A percentile compares a stretch with the other conserved stretches of the same genome.
These are phyloP conservation scores for Calonectria hongkongensis DNA, from an alignment of 2,329 filamentous ascomycete genomes.

Conservation along the genomic window DNA sequence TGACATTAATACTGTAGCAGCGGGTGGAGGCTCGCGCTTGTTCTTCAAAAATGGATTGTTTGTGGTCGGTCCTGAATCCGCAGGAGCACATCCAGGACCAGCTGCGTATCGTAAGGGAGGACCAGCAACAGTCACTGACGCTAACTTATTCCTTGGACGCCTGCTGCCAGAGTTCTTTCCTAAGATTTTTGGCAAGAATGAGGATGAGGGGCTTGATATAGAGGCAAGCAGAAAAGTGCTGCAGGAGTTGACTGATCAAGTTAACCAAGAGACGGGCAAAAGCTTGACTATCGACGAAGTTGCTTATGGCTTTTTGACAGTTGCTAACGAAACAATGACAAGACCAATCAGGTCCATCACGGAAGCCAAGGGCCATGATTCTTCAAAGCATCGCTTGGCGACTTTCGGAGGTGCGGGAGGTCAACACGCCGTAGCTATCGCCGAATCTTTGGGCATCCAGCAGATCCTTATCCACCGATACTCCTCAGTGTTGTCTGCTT, in stretches of 20 bases:
- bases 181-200: constrained; percentile 94
- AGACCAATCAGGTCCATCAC: constrained; percentile 92
- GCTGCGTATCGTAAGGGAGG: constrained; percentile 94
- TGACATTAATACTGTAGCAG: constrained; percentile 96
- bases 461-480: constrained; percentile 92
- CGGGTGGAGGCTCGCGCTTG: constrained; percentile 88
- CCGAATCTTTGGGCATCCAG: constrained; percentile 86
- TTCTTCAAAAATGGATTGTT: constrained; percentile 95
- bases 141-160: constrained; percentile 89
- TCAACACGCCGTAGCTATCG: constrained; percentile 94
- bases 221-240: constrained; percentile 85
- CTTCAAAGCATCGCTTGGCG: constrained; percentile 90
- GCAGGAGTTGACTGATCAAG: constrained; percentile 83
- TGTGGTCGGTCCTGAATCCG: constrained; percentile 91
- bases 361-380: constrained; percentile 94
- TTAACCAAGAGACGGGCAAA: constrained; percentile 84
- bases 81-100: constrained; percentile 91
- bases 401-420: constrained; percentile 95
- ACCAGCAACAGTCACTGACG: constrained; percentile 93
- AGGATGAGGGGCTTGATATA: constrained; percentile 86
- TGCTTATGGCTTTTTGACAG: constrained; percentile 90
- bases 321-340: constrained; percentile 94
- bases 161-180: constrained; percentile 94
- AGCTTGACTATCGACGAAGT: constrained; percentile 88
- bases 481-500: constrained; percentile 91